Evolutionary conservation across 169 alveolate species (phyloP).

Genomic region (Plasmodium berghei): DNA sequence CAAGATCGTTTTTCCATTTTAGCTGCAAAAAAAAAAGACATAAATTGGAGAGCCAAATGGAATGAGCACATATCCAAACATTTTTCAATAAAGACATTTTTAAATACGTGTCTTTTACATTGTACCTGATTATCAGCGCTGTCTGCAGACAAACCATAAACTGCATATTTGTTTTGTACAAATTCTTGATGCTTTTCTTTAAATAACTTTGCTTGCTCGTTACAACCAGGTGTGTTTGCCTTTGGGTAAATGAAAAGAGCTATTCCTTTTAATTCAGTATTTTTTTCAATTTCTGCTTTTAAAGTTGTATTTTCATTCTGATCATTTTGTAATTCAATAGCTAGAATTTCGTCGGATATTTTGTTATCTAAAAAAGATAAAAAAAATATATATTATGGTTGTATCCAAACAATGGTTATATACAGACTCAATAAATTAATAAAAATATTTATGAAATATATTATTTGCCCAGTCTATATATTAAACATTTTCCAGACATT

Average conservation of each 20-base stretch:
- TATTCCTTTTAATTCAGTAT: constrained; percentile 79
- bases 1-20: constrained; percentile 79
- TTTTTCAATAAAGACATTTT: too few relatives aligned
- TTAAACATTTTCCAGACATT: too few relatives aligned
- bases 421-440: too few relatives aligned
- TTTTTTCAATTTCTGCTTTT: constrained; percentile 60
- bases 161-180: constrained; percentile 53
- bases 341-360: constrained; percentile 72
- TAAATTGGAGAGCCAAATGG: neutral
- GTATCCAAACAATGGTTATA: too few relatives aligned
- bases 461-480: too few relatives aligned
- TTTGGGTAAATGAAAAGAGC: constrained; percentile 83
- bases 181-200: constrained; percentile 62
- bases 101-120: neutral
- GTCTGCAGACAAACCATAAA: constrained; percentile 83
- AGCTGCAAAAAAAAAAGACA: constrained; percentile 11
- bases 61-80: too few relatives aligned
- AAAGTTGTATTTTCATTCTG: constrained; percentile 73
- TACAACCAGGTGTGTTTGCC: constrained; percentile 85
- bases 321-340: constrained; percentile 76
- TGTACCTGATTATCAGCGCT: constrained; percentile 65
- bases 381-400: too few relatives aligned
- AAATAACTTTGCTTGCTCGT: constrained; percentile 83
- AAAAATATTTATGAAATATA: neutral
- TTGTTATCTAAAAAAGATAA: constrained; percentile 60